Evolutionary conservation across 495 filamentous ascomycete species (phyloP), one percentile per base, ranked within the genome.

Genomic region (Aspergillus cristatus): DNA sequence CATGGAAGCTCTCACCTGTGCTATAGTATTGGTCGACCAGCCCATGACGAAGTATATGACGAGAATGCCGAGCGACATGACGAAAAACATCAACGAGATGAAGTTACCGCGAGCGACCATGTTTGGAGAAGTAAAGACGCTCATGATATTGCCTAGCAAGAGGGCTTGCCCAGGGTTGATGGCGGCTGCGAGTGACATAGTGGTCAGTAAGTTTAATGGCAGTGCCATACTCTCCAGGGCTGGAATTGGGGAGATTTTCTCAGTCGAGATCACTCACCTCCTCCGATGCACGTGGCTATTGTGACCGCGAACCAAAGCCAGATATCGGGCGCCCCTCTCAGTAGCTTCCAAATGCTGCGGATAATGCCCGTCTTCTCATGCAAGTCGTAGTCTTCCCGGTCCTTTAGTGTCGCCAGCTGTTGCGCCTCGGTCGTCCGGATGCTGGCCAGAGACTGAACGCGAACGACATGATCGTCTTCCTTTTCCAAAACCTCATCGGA

Each of bases 1-100:
- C 20, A 24, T 24, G 20, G 20, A 24, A 18, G 3, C 3, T 32
- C 10, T 32, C 12, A 33, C 11, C 5, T 32, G 20, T 17, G n/a
- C 11, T 22, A 33, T 29, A 40, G 30, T 17, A n/a, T 37, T 29
- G 25, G 35, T 32, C 10, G 14, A n/a, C 13, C 11, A 34, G 28
- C 15, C 12, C 18, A 36, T 24, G 14, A 15, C 28, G 37, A 71
- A 68, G 42, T 78, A 80, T 28, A 65, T 55, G 13, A 72, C 40
- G 0, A 64, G 61, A n/a, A 65, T 59, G 18, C 63, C 68, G 13
- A 67, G 43, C 14, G 68, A 72, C 1, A 80, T 55, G 12, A 69
- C 58, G 14, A 81, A 68, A 43, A 80, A 81, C 71, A 81, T 81
- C 14, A 79, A 42, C 17, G 75, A 71, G 65, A 74, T 76, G 40